These are phyloP conservation scores for Emmonsiellopsis sp. DNA, from an alignment of 2,329 filamentous ascomycete species.

Conservation along the genomic window DNA sequence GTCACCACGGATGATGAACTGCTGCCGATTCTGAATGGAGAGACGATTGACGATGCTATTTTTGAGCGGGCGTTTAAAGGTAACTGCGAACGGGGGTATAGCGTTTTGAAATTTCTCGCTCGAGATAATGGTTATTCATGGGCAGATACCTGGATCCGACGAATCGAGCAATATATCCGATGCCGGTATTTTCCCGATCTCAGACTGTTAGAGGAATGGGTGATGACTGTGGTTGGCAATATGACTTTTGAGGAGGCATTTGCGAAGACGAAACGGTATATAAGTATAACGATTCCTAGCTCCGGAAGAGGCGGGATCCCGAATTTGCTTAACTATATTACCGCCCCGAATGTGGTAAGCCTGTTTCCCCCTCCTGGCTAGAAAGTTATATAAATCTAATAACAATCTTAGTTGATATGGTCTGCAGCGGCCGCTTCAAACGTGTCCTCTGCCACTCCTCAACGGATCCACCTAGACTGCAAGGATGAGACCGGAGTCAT, in stretches of 20 bases:
- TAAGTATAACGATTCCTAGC: conserved; percentile 86
- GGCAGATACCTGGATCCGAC: conserved; percentile 54
- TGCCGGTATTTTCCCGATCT: conserved; percentile 82
- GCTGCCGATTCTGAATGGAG: conserved; percentile 64
- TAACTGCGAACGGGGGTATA: conserved; percentile 12
- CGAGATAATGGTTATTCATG: conserved; percentile 26
- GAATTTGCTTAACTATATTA: conserved; percentile 82
- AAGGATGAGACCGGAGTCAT: conserved; percentile 67
- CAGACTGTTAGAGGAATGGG: conserved; percentile 70
- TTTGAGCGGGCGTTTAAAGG: conserved; percentile 47
- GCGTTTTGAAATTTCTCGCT: conserved; percentile 18
- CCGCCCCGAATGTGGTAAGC: conserved; percentile 82
- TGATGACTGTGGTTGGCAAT: conserved; percentile 77
- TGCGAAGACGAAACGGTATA: conserved; percentile 68
- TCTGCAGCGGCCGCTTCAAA: conserved; percentile 36
- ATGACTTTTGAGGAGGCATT: conserved; percentile 92
- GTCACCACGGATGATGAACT: conserved; percentile 83
- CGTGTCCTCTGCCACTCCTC: conserved; percentile 49
- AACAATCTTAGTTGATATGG: conserved; percentile 49
- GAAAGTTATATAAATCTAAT: conserved; percentile 1
- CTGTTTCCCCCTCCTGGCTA: background rate
- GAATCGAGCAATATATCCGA: conserved; percentile 58
- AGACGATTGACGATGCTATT: conserved; percentile 72
- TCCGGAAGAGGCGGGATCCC: conserved; percentile 67
- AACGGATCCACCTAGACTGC: conserved; percentile 62